Base-by-base conservation (phyloP, 2,329 filamentous ascomycete genomes). In the Sarocladium oryzae region DNA sequence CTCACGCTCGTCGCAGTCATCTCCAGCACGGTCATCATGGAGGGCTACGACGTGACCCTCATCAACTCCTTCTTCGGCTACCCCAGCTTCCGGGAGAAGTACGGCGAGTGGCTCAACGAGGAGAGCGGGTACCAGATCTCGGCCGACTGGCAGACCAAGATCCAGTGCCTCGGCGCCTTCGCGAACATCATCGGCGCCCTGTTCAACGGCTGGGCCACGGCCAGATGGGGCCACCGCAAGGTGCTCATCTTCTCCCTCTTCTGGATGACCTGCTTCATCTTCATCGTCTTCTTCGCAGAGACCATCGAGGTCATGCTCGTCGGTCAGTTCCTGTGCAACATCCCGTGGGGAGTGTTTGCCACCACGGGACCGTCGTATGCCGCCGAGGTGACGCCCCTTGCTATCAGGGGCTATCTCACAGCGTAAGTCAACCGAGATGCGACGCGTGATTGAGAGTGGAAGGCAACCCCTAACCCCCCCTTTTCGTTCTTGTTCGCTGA, bases 91-190 rank as follows among this genome's bases (percentile, higher is more conserved):
- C 63, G 60, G 8, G 57, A 57, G 52, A 71, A 63, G 56, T 77
- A 74, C 52, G 73, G 73, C 38, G 59, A 58, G 3, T 69, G 49
- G 20, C 56, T 63, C 13, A 55, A 65, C 35, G 54, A 61, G 0
- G 57, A 71, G 28, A 62, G 63, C 18, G 65, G 64, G 8, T 74
- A 74, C 43, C 69, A 77, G 56, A 69, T 81, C 56, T 69, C 69
- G 3, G 69, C 74, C 2, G 58, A 67, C 3, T 81, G 78, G 78
- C 77, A 81, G 60, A 69, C 75, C 18, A 71, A 66, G 2, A 66
- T 81, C 41, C 68, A 67, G 56, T 63, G 60, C 46, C 60, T 66
- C 37, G 63, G 61, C 26, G 63, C 63, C 6, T 51, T 70, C 24
- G 62, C 58, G 46, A 68, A 66, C 55, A 69, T 73, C 49, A 59